Percentiles rank a stretch among this genome's conserved stretches.
Conservation (phyloP, 768 basidiomycete genomes). For the Suillus weaverae region DNA sequence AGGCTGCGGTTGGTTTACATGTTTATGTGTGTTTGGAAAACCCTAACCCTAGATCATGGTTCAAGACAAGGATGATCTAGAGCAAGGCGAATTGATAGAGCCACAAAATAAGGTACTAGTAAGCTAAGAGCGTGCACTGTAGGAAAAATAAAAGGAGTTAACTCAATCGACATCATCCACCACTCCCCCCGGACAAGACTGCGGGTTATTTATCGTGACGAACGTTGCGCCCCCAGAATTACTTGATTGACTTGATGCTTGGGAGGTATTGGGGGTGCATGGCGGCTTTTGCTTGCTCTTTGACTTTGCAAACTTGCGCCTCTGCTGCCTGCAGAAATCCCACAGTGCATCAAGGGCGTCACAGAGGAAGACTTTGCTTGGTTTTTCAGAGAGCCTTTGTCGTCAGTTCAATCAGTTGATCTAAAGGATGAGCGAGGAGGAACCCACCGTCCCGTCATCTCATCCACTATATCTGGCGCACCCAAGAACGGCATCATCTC, state of each 20-base stretch:
- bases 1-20: conserved; percentile 18
- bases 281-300: conserved; percentile 13
- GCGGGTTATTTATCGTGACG: conserved; percentile 5
- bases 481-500: conserved; percentile 59
- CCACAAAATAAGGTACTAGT: conserved; percentile 14
- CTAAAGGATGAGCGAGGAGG: background rate
- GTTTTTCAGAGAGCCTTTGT: conserved; percentile 52
- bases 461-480: conserved; percentile 50
- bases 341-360: conserved; percentile 52
- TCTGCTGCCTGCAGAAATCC: conserved; percentile 51
- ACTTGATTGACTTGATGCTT: background rate
- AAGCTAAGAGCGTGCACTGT: conserved; percentile 12
- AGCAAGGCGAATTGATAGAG: background rate
- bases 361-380: conserved; percentile 50
- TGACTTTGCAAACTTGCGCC: conserved; percentile 30
- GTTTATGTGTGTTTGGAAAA: conserved; percentile 12
- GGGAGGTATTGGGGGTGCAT: background rate
- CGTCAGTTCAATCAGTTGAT: background rate
- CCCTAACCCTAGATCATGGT: conserved; percentile 11
- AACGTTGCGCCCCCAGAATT: conserved; percentile 13
- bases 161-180: conserved; percentile 37
- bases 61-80: background rate
- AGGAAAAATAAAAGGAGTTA: background rate
- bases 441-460: conserved; percentile 55
- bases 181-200: conserved; percentile 15